Evolutionary conservation across 176 grass and related monocot species (phyloP).

Genomic region (Lolium perenne): DNA sequence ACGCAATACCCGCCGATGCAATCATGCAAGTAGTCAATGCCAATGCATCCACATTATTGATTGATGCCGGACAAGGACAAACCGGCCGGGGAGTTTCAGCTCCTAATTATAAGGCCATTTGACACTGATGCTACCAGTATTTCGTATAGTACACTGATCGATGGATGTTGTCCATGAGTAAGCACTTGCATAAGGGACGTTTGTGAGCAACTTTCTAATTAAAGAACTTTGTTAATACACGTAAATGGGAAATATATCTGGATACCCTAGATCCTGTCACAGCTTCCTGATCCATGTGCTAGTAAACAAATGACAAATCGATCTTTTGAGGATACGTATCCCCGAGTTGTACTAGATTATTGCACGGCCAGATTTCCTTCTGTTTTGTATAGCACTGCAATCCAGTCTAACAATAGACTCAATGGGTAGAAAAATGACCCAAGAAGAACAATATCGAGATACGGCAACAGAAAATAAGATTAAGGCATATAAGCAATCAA

Average conservation of each 20-base stretch:
- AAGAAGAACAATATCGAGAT: not conserved
- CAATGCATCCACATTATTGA: not conserved
- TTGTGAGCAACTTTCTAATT: not conserved
- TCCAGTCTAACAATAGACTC: conserved; percentile 14
- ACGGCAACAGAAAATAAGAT: not conserved
- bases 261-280: not conserved
- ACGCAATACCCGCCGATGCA: not conserved
- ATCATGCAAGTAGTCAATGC: not conserved
- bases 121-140: not conserved
- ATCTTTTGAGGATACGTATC: conserved; percentile 35
- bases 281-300: not conserved
- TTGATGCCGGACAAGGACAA: conserved; percentile 3
- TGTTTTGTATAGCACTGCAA: not conserved
- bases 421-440: not conserved
- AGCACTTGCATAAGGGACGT: not conserved
- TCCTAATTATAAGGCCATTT: not conserved
- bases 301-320: conserved; percentile 41
- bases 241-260: not conserved
- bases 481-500: not conserved
- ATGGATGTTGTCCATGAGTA: not conserved
- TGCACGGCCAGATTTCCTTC: conserved; percentile 13
- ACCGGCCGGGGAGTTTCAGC: not conserved
- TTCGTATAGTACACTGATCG: not conserved
- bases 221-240: not conserved
- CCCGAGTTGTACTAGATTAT: not conserved